Conservation (phyloP, 169 alveolate genomes). For the Eimeria praecox region DNA sequence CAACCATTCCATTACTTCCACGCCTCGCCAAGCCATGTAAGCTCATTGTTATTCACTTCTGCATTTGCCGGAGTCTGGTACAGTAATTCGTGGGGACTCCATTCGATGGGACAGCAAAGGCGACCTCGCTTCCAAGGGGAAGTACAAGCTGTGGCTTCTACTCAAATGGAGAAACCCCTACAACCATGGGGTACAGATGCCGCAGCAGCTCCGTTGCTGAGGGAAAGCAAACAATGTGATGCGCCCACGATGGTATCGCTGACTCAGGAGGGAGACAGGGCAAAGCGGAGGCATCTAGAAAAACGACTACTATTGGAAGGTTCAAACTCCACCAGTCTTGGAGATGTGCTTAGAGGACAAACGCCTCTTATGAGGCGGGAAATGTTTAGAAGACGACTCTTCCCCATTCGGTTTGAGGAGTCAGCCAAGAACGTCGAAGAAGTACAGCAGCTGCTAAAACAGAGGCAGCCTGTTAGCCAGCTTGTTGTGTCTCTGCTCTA, state of each 20-base stretch:
- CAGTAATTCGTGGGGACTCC: not conserved
- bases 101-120: constrained; percentile 2
- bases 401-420: constrained; percentile 76
- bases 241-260: not conserved
- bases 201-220: not conserved
- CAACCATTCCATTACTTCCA: not conserved
- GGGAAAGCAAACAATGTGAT: not conserved
- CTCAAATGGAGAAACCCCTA: not conserved
- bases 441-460: constrained; percentile 50
- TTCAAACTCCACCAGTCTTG: constrained; percentile 4
- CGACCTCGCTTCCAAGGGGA: constrained; percentile 6
- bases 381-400: constrained; percentile 65
- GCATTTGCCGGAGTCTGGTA: constrained; percentile 11
- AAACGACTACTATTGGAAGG: constrained; percentile 16
- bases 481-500: constrained; percentile 5
- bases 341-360: constrained; percentile 58
- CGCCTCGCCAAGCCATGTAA: not conserved
- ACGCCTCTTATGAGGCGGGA: constrained; percentile 67
- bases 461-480: constrained; percentile 53
- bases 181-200: not conserved
- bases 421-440: constrained; percentile 71
- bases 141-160: not conserved
- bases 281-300: constrained; percentile 31
- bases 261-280: not conserved
- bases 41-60: not conserved